Conservation (phyloP, 2,329 filamentous ascomycete genomes). For the Colletotrichum limetticola region DNA sequence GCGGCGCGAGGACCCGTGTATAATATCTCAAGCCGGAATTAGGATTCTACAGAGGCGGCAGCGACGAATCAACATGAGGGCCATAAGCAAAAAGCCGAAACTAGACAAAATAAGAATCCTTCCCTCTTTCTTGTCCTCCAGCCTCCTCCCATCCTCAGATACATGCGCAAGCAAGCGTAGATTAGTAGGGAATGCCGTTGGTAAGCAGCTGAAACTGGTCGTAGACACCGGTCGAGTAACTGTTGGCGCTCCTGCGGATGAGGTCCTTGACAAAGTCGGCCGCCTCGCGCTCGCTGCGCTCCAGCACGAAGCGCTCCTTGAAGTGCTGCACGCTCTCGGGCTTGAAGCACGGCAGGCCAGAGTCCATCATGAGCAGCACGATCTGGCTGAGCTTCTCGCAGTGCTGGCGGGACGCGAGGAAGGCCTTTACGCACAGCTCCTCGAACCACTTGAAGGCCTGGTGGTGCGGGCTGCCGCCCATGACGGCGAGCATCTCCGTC, state of each 20-base stretch:
- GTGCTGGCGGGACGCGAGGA: slow-evolving; percentile 87
- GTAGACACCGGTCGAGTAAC: slow-evolving; percentile 92
- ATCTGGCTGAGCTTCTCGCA: slow-evolving; percentile 90
- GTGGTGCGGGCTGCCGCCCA: slow-evolving; percentile 87
- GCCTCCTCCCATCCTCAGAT: neutral
- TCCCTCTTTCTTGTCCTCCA: neutral
- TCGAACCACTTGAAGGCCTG: slow-evolving; percentile 97
- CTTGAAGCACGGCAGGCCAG: slow-evolving; percentile 96
- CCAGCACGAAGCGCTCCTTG: slow-evolving; percentile 89
- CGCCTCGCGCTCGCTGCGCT: slow-evolving; percentile 91
- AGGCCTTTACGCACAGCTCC: slow-evolving; percentile 94
- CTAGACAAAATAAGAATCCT: neutral
- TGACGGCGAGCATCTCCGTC: slow-evolving; percentile 97
- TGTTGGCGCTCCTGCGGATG: slow-evolving; percentile 89
- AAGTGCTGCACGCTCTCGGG: slow-evolving; percentile 95
- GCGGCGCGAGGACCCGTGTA: neutral
- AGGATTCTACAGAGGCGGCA: neutral
- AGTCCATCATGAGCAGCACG: slow-evolving; percentile 95
- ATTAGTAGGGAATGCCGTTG: slow-evolving; percentile 92
- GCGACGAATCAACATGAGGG: neutral
- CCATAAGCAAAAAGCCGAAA: neutral
- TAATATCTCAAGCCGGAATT: no score
- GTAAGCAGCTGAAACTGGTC: slow-evolving; percentile 98
- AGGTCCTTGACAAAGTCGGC: slow-evolving; percentile 93
- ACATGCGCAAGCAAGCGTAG: neutral